phyloP scores from a whole-genome alignment of 2,329 filamentous ascomycete species.

The Periconia sp. region DNA sequence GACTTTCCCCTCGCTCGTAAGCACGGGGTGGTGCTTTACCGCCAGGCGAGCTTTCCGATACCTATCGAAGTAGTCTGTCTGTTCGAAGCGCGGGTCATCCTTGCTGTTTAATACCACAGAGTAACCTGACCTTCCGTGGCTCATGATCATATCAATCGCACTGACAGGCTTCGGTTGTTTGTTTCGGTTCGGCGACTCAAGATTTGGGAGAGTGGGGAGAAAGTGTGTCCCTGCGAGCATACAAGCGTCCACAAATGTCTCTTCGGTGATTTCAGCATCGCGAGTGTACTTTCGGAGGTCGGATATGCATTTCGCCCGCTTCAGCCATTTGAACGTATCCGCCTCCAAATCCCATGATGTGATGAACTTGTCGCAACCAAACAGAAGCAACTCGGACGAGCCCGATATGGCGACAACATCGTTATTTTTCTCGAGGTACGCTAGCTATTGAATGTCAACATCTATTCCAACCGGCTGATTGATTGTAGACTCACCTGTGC shows the following conservation, averaged over 20 bases:
- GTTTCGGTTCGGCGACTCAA: constrained; percentile 62
- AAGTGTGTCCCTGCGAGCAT: constrained; percentile 83
- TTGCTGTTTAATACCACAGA: constrained; percentile 75
- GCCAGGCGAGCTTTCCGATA: constrained; percentile 85
- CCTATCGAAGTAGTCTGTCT: constrained; percentile 77
- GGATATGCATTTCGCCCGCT: constrained; percentile 70
- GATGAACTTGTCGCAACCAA: constrained; percentile 77
- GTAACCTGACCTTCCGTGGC: constrained; percentile 67
- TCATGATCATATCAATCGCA: constrained; percentile 75
- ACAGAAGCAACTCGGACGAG: constrained; percentile 81
- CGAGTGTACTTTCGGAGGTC: constrained; percentile 52
- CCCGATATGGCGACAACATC: constrained; percentile 75
- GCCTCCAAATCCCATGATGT: constrained; percentile 69
- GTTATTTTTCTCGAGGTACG: constrained; percentile 70
- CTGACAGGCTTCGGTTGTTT: constrained; percentile 67
- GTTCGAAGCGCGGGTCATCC: constrained; percentile 72
- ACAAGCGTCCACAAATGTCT: constrained; percentile 80
- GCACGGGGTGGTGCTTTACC: constrained; percentile 83
- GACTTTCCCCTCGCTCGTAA: constrained; percentile 75
- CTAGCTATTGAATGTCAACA: constrained; percentile 58
- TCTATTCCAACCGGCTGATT: neutral
- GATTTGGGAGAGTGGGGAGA: constrained; percentile 74
- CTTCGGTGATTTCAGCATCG: constrained; percentile 58
- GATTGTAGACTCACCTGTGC: constrained; percentile 66
- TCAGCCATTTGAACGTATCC: constrained; percentile 64